These are phyloP conservation scores for Gastrolobium bilobum DNA, from an alignment of 306 rosid genomes.

Conservation along the genomic window DNA sequence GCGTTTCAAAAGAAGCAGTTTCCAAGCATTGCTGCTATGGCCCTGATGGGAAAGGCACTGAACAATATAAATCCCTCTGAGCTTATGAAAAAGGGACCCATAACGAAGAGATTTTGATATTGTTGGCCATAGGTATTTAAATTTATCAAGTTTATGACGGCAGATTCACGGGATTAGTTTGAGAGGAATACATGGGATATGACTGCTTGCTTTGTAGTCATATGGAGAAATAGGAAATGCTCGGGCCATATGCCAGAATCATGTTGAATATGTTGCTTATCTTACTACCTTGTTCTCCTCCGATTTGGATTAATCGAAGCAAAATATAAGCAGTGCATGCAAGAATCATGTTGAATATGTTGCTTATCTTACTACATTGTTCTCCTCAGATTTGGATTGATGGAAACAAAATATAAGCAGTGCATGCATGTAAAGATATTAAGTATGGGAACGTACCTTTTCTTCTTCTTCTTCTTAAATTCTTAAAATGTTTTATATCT, in stretches of 20 bases:
- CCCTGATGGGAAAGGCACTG: constrained; percentile 88
- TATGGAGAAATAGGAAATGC: constrained; percentile 20
- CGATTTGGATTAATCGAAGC: constrained; percentile 29
- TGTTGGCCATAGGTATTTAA: constrained; percentile 35
- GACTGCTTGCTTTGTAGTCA: constrained; percentile 29
- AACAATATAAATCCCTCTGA: constrained; percentile 60
- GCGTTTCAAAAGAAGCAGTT: constrained; percentile 65
- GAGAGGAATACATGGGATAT: constrained; percentile 37
- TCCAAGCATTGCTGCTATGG: constrained; percentile 96
- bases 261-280: constrained; percentile 29
- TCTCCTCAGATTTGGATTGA: constrained; percentile 32
- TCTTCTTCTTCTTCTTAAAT: neutral
- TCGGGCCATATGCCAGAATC: constrained; percentile 22
- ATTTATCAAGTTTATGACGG: constrained; percentile 34
- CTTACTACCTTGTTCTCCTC: constrained; percentile 17
- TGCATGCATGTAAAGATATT: constrained; percentile 43
- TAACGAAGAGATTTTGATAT: constrained; percentile 51
- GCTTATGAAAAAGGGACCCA: constrained; percentile 63
- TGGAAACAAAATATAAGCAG: constrained; percentile 28
- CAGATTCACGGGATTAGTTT: constrained; percentile 24
- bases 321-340: constrained; percentile 42
- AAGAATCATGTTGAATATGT: constrained; percentile 28
- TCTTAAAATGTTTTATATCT: neutral
- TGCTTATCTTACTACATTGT: constrained; percentile 27
- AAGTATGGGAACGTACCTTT: constrained; percentile 13